Conservation (phyloP, 306 rosid species). For the Trifolium dubium region DNA sequence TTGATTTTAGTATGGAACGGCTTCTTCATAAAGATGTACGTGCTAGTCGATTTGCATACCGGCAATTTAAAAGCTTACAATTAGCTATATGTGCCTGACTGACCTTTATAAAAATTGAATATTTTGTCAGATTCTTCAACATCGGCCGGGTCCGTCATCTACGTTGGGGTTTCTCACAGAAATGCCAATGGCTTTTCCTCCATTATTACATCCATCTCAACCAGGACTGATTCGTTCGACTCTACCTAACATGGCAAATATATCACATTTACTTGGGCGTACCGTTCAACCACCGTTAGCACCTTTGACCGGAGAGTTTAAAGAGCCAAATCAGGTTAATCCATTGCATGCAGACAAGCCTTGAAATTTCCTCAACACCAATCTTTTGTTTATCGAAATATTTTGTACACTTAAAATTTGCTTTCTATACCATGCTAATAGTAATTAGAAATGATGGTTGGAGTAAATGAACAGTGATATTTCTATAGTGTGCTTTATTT, state of each 20-base stretch:
- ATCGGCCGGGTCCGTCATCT: not conserved
- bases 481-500: not conserved
- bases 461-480: not conserved
- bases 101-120: not conserved
- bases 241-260: slow-evolving; percentile 4
- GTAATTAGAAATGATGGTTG: slow-evolving; percentile 5
- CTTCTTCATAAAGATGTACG: not conserved
- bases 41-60: not conserved
- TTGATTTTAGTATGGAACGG: not conserved
- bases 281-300: not conserved
- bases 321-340: slow-evolving; percentile 17
- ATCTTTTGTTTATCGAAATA: not conserved
- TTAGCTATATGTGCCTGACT: not conserved
- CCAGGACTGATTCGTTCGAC: not conserved
- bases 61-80: not conserved
- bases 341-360: slow-evolving; percentile 9
- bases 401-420: not conserved
- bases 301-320: not conserved
- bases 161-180: not conserved
- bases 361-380: slow-evolving; percentile 8
- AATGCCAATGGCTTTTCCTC: slow-evolving; percentile 10
- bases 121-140: slow-evolving; percentile 17
- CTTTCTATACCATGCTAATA: slow-evolving; percentile 7
- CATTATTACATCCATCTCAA: slow-evolving; percentile 5
- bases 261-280: not conserved